Evolutionary conservation across 2,329 filamentous ascomycete genomes (phyloP).

Genomic region (Emericellopsis cladophorae): DNA sequence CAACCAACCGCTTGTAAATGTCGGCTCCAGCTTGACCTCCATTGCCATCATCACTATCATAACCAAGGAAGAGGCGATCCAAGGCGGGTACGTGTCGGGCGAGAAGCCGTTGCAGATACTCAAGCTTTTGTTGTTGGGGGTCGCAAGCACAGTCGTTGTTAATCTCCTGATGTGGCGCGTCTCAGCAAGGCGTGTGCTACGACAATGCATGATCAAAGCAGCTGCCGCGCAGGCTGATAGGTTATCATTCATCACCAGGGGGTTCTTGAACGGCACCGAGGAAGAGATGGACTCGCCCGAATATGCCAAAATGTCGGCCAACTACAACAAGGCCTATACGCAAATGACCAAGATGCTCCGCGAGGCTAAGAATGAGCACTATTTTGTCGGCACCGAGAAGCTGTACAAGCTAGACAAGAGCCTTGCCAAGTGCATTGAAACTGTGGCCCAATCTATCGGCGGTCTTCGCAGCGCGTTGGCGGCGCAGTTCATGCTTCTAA

Average conservation of each 20-base stretch:
- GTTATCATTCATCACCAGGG: constrained; percentile 67
- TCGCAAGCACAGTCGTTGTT: constrained; percentile 56
- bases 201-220: constrained; percentile 57
- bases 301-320: constrained; percentile 48
- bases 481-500: constrained; percentile 76
- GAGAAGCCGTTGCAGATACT: constrained; percentile 72
- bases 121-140: constrained; percentile 73
- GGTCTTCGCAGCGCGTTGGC: constrained; percentile 80
- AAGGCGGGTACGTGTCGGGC: constrained; percentile 68
- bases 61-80: constrained; percentile 82
- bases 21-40: constrained; percentile 74
- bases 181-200: constrained; percentile 62
- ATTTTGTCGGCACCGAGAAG: constrained; percentile 63
- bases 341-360: constrained; percentile 64
- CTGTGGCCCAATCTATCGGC: constrained; percentile 76
- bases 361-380: constrained; percentile 86
- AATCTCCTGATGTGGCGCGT: constrained; percentile 69
- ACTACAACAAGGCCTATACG: constrained; percentile 55
- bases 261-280: constrained; percentile 75
- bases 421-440: constrained; percentile 74
- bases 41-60: constrained; percentile 82
- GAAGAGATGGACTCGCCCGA: constrained; percentile 57
- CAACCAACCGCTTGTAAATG: constrained; percentile 69
- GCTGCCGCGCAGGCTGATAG: constrained; percentile 70
- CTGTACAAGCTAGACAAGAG: constrained; percentile 69